Base-by-base conservation (phyloP, 2,329 filamentous ascomycete species). In the Fusarium heterosporum region DNA sequence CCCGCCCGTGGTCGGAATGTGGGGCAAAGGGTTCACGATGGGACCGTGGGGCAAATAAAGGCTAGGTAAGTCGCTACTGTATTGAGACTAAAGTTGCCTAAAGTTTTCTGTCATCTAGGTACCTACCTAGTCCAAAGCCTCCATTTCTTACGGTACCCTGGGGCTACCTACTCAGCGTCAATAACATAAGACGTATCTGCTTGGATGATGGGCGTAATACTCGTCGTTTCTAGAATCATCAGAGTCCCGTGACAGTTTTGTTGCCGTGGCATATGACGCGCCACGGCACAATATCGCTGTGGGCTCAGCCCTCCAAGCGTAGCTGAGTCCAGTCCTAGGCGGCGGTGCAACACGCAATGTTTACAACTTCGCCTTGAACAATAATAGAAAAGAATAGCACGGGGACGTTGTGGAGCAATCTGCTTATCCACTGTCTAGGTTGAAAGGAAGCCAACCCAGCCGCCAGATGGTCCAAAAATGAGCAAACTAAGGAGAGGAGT, bases 261-360 rank as follows among this genome's bases (percentile, higher is more conserved):
- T 30, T 36, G 26, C 17, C 28, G 40, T 19, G 38, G 42, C 42
- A 46, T 28, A 40, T 19, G 38, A 39, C 42, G 50, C 50, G 59
- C 68, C 54, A 68, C 60, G n/a, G 14, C 25, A 42, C 16, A 38
- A 4, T n/a, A 26, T 28, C 8, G 19, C 6, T 42, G 26, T 45
- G 17, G 39, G 30, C 54, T 68, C 42, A 65, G 64, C 64, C 59
- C 55, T 67, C 47, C 46, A 42, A 42, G 38, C 16, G 28, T 36
- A 53, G 39, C 42, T 56, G 41, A 49, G 42, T 25, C 34, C 25
- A 53, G 42, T 25, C 34, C 25, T n/a, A 52, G 42, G 59, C 47
- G 59, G 64, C 64, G 42, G 64, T 61, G 64, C 64, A 68, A 52
- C 47, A 38, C 34, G 39, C 36, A 42, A 36, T 32, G 22, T 49